Percentiles rank a stretch among this genome's conserved stretches.
phyloP scores from a whole-genome alignment of 2,329 filamentous ascomycete species.

The Dendryphion nanum region DNA sequence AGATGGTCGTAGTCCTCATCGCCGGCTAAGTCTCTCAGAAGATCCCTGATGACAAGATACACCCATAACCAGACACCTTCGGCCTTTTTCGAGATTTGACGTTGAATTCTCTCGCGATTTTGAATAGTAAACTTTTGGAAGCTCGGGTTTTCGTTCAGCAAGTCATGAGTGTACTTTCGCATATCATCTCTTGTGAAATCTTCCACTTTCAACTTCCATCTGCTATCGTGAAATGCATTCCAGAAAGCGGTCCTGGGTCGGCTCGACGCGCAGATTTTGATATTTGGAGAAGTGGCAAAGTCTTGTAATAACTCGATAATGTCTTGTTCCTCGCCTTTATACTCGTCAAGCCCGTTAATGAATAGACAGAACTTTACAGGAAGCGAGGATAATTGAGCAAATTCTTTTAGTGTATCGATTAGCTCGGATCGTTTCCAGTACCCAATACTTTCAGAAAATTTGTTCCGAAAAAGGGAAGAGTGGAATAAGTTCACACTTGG shows the following conservation, averaged over 20 bases:
- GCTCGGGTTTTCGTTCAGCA: background rate
- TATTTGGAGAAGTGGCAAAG: conserved; percentile 2
- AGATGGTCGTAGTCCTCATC: conserved; percentile 5
- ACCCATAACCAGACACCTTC: conserved; percentile 15
- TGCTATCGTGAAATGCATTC: conserved; percentile 3
- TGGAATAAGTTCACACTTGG: too few species aligned
- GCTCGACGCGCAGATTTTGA: conserved; percentile 23
- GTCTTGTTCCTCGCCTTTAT: conserved; percentile 10
- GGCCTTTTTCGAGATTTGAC: conserved; percentile 3
- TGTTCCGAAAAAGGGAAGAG: too few species aligned
- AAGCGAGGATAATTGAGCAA: background rate
- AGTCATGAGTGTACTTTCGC: conserved; percentile 4
- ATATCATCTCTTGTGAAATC: conserved; percentile 13
- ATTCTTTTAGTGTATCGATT: background rate
- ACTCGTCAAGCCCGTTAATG: conserved; percentile 13
- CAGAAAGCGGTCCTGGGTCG: conserved; percentile 11
- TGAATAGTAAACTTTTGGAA: background rate
- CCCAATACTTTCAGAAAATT: background rate
- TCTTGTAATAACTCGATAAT: conserved; percentile 9
- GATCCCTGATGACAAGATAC: conserved; percentile 6
- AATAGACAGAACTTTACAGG: conserved; percentile 10
- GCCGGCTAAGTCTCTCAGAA: conserved; percentile 7
- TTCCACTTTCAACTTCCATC: conserved; percentile 6
- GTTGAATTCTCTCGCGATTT: background rate
- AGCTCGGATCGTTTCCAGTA: background rate